Evolutionary conservation across 2,329 filamentous ascomycete genomes (phyloP), one percentile per base, ranked within the genome.

Genomic region (Tympanopsis confertula): DNA sequence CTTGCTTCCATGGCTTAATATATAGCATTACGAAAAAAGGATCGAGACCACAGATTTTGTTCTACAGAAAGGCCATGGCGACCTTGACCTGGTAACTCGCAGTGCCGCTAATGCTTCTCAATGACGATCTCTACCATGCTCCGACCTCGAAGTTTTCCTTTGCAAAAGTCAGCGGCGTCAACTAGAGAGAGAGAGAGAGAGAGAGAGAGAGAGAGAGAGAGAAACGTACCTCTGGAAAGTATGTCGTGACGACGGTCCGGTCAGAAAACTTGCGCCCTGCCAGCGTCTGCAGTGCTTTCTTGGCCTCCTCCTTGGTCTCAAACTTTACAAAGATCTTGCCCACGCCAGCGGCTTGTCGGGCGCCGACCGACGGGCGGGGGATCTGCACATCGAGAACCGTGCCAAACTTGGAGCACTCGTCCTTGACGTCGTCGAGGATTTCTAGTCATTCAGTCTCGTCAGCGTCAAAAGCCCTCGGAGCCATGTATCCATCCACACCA

Each of bases 251-350:
- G 19, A 98, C 93, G 3, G 91, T 98, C 49, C 93, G 77, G 62
- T 96, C 86, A 1, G 88, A 85, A 56, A 98, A 99, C 57, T 96
- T 95, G 46, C 93, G 75, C 35, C 91, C 91, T 20, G 93, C 91
- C 49, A 99, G 68, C n/a, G 86, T 81, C 50, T 82, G 79, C 40
- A 98, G 68, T 5, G 91, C 93, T 52, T 85, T 88, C 44, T 83
- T 81, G 15, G 89, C 85, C 5, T 80, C 77, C 37, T 87, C 86
- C 2, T 74, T 65, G 3, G 69, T 74, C 45, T 91, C 85, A 53
- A 86, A 98, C 58, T 95, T 96, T 65, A 98, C 81, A 56, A 82
- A 98, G 48, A 99, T 96, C 70, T 96, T 98, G 55, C 91, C 91
- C 17, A 98, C 87, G 35, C 91, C 91, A 20, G 86, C 75, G 17